A percentile compares a stretch with the other conserved stretches of the same genome.
Evolutionary conservation across 2,329 filamentous ascomycete genomes (phyloP).

Genomic region (Penicillium digitatum): DNA sequence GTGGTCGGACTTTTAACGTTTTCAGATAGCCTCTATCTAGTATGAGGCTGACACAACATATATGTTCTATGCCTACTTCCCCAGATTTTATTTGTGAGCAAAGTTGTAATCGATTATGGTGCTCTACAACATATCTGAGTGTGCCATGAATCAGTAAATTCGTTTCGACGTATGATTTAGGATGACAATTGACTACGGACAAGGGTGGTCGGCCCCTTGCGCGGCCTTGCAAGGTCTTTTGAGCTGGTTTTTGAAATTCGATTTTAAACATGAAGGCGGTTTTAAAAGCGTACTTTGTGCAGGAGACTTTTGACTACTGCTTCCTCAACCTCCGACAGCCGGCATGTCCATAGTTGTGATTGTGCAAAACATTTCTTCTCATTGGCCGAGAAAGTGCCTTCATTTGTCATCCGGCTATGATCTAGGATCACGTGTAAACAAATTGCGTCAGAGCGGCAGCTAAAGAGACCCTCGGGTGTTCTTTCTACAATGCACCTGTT

Average conservation of each 20-base stretch:
- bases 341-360: slow-evolving; percentile 11
- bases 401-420: slow-evolving; percentile 29
- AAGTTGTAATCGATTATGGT: background rate
- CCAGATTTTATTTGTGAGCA: background rate
- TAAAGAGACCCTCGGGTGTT: slow-evolving; percentile 1
- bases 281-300: no score
- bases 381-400: slow-evolving; percentile 19
- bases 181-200: background rate
- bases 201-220: no score
- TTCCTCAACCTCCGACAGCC: slow-evolving; percentile 12
- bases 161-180: background rate
- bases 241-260: no score
- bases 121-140: background rate
- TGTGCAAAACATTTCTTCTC: slow-evolving; percentile 17
- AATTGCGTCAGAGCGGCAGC: slow-evolving; percentile 34
- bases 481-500: background rate
- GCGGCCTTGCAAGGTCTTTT: no score
- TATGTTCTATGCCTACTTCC: no score
- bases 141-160: no score
- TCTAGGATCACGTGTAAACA: slow-evolving; percentile 24
- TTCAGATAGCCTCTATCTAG: background rate
- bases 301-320: no score
- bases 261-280: no score
- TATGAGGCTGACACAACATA: no score
- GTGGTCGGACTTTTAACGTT: background rate